phyloP scores from a whole-genome alignment of 1,284 basidiomycete species.

The Tylopilus orsonianus region DNA sequence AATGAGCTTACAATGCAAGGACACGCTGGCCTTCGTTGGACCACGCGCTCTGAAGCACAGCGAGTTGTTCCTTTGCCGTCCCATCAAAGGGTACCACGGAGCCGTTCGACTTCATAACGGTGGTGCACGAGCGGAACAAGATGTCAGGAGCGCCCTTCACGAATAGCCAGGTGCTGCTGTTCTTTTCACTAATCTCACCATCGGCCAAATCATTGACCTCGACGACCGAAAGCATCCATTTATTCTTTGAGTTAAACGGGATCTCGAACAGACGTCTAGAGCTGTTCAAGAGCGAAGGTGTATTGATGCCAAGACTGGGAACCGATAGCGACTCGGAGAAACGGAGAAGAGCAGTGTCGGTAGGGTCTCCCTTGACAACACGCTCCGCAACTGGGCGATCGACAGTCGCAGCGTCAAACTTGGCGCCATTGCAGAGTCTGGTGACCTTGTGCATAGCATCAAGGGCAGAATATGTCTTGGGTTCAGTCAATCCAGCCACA shows the following conservation, averaged over 20 bases:
- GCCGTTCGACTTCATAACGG: constrained; percentile 41
- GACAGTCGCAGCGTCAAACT: constrained; percentile 44
- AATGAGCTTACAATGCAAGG: constrained; percentile 41
- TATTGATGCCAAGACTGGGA: constrained; percentile 22
- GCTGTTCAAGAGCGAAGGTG: constrained; percentile 26
- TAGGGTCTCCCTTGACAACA: constrained; percentile 60
- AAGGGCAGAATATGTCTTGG: constrained; percentile 21
- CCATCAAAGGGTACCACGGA: constrained; percentile 37
- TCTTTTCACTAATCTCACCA: constrained; percentile 14
- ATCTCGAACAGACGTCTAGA: constrained; percentile 42
- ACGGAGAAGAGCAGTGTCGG: constrained; percentile 61
- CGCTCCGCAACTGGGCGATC: constrained; percentile 42
- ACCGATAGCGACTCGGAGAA: constrained; percentile 50
- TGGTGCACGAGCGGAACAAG: constrained; percentile 48
- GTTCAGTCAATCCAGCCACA: constrained; percentile 14
- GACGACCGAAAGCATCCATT: constrained; percentile 58
- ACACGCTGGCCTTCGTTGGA: constrained; percentile 63
- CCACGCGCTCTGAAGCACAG: constrained; percentile 48
- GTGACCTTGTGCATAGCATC: constrained; percentile 45
- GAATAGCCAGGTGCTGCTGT: constrained; percentile 38
- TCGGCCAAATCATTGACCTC: constrained; percentile 11
- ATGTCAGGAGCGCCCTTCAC: constrained; percentile 63
- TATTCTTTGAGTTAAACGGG: constrained; percentile 67
- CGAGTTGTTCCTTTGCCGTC: constrained; percentile 30
- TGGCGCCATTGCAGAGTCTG: constrained; percentile 63